Percentiles rank a stretch among this genome's conserved stretches.
phyloP scores from a whole-genome alignment of 129 eudicot genomes.

The sunflower (Helianthus annuus) region DNA sequence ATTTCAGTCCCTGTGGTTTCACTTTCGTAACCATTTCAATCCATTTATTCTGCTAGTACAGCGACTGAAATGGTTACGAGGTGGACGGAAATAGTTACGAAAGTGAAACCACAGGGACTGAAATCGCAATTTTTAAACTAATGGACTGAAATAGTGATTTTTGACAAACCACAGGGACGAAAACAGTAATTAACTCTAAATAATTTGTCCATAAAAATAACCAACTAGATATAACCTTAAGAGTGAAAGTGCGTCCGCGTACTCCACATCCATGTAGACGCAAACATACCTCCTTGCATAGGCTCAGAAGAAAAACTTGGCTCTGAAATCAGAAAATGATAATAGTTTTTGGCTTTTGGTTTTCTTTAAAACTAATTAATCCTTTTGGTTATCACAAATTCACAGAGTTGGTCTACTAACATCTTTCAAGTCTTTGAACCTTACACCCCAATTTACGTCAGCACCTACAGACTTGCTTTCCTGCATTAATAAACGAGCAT shows the following conservation, averaged over 20 bases:
- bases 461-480: slow-evolving; percentile 93
- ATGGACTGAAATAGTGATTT: too few species aligned
- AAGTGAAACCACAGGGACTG: too few species aligned
- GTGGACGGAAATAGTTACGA: too few species aligned
- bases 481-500: slow-evolving; percentile 41
- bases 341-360: background rate
- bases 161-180: too few species aligned
- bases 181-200: too few species aligned
- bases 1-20: too few species aligned
- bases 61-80: too few species aligned
- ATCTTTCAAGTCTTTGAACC: slow-evolving; percentile 73
- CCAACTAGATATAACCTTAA: slow-evolving; percentile 54
- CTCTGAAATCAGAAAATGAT: slow-evolving; percentile 47
- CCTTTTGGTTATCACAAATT: slow-evolving; percentile 12
- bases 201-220: background rate
- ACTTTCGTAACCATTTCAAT: too few species aligned
- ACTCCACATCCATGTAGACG: slow-evolving; percentile 86
- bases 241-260: slow-evolving; percentile 74
- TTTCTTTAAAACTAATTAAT: background rate
- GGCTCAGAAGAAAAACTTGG: slow-evolving; percentile 55
- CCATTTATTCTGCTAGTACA: too few species aligned
- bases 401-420: slow-evolving; percentile 42
- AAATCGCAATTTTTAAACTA: too few species aligned
- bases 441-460: slow-evolving; percentile 97
- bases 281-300: slow-evolving; percentile 86